Evolutionary conservation across 2,329 filamentous ascomycete species (phyloP).

Genomic region (Beauveria sp.): DNA sequence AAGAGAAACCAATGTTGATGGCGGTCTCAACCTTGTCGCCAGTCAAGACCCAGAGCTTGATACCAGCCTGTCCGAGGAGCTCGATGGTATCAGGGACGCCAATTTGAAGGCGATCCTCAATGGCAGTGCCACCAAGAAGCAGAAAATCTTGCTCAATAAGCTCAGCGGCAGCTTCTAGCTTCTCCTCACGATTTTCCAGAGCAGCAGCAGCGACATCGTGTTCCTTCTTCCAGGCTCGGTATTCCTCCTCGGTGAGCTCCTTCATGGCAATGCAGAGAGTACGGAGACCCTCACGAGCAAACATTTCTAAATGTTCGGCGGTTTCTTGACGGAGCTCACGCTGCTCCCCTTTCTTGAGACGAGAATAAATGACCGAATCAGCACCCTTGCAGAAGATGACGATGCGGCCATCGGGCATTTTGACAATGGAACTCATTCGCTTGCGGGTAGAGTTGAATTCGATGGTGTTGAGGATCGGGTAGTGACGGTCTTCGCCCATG

Average conservation of each 20-base stretch:
- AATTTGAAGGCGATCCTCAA: slow-evolving; percentile 94
- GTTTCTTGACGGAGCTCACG: slow-evolving; percentile 73
- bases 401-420: slow-evolving; percentile 87
- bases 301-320: slow-evolving; percentile 93
- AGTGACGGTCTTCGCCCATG: slow-evolving; percentile 76
- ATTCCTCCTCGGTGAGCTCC: slow-evolving; percentile 74
- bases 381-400: slow-evolving; percentile 95
- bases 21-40: slow-evolving; percentile 98
- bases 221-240: slow-evolving; percentile 73
- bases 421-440: slow-evolving; percentile 93
- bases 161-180: slow-evolving; percentile 82
- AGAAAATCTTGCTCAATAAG: slow-evolving; percentile 84
- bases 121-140: slow-evolving; percentile 87
- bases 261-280: slow-evolving; percentile 90
- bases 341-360: slow-evolving; percentile 79
- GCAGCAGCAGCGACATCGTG: slow-evolving; percentile 83
- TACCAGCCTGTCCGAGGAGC: slow-evolving; percentile 82
- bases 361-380: slow-evolving; percentile 93
- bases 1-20: slow-evolving; percentile 99
- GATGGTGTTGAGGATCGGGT: slow-evolving; percentile 84
- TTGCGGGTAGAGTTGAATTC: slow-evolving; percentile 97
- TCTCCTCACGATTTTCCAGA: slow-evolving; percentile 82
- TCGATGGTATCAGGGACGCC: slow-evolving; percentile 95
- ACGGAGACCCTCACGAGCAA: slow-evolving; percentile 87
- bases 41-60: slow-evolving; percentile 97